phyloP scores from a whole-genome alignment of 257 asterid species.

The Henckelia pumila region DNA sequence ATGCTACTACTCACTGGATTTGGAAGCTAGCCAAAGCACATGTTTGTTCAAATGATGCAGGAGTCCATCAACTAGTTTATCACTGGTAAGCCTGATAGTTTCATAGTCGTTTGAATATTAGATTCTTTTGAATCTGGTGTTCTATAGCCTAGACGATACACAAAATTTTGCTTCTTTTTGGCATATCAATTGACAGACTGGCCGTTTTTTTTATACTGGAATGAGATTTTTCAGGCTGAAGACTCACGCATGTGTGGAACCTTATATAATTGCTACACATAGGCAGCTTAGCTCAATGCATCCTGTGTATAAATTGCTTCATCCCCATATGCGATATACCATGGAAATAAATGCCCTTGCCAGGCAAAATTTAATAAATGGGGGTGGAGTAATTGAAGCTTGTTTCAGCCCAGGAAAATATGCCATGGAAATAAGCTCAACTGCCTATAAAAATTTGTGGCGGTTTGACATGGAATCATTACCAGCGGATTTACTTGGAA shows the following conservation, averaged over 20 bases:
- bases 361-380: slow-evolving; percentile 74
- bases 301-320: slow-evolving; percentile 70
- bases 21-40: slow-evolving; percentile 94
- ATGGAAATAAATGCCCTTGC: slow-evolving; percentile 93
- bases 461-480: slow-evolving; percentile 79
- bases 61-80: slow-evolving; percentile 82
- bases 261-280: slow-evolving; percentile 79
- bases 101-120: background rate
- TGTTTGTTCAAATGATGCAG: slow-evolving; percentile 88
- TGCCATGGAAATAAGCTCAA: slow-evolving; percentile 83
- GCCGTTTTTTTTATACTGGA: background rate
- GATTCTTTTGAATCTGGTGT: background rate
- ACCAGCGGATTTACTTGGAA: slow-evolving; percentile 72
- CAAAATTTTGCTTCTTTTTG: background rate
- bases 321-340: slow-evolving; percentile 89
- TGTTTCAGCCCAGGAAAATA: slow-evolving; percentile 82
- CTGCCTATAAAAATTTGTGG: slow-evolving; percentile 83
- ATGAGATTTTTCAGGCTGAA: slow-evolving; percentile 57
- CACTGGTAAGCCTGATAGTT: slow-evolving; percentile 59
- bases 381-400: slow-evolving; percentile 86
- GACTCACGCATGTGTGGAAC: slow-evolving; percentile 92
- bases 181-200: background rate
- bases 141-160: background rate
- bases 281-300: slow-evolving; percentile 89
- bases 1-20: slow-evolving; percentile 70